These are phyloP conservation scores for Rhizopus delemar DNA, from an alignment of 371 early-diverging fungal genomes.

Conservation along the genomic window DNA sequence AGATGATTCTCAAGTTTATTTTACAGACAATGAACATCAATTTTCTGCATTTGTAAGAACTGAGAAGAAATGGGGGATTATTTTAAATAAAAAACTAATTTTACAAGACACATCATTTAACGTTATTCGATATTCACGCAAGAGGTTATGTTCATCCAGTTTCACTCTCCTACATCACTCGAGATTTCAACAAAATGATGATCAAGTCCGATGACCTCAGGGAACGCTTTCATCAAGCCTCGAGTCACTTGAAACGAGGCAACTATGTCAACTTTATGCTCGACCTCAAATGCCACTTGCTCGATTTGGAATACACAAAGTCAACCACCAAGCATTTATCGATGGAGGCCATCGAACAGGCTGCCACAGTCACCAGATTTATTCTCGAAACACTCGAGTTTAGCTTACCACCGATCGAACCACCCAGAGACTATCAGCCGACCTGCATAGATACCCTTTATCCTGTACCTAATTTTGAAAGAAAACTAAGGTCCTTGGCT, in stretches of 20 bases:
- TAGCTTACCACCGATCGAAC: neutral
- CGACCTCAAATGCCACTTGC: slow-evolving; percentile 51
- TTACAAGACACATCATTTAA: slow-evolving; percentile 60
- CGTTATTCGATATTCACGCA: slow-evolving; percentile 61
- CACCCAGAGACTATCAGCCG: slow-evolving; percentile 27
- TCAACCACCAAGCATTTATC: slow-evolving; percentile 19
- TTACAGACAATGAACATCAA: slow-evolving; percentile 51
- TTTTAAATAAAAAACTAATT: neutral
- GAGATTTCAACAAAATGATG: slow-evolving; percentile 55
- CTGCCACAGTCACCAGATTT: slow-evolving; percentile 30
- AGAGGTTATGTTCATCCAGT: slow-evolving; percentile 65
- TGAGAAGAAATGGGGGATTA: no score
- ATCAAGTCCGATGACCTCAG: slow-evolving; percentile 48
- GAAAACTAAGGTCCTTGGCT: slow-evolving; percentile 41
- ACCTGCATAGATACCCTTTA: slow-evolving; percentile 43
- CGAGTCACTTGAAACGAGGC: slow-evolving; percentile 56
- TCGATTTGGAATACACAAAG: slow-evolving; percentile 58
- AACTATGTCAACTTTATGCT: slow-evolving; percentile 58
- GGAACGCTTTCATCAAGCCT: slow-evolving; percentile 44
- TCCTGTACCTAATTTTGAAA: slow-evolving; percentile 46
- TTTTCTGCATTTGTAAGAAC: slow-evolving; percentile 58
- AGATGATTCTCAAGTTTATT: slow-evolving; percentile 62
- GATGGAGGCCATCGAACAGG: slow-evolving; percentile 39
- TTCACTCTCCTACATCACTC: slow-evolving; percentile 56
- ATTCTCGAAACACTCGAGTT: slow-evolving; percentile 46